Evolutionary conservation across 208 protist species (phyloP).

Genomic region (Acanthamoeba healyi): DNA sequence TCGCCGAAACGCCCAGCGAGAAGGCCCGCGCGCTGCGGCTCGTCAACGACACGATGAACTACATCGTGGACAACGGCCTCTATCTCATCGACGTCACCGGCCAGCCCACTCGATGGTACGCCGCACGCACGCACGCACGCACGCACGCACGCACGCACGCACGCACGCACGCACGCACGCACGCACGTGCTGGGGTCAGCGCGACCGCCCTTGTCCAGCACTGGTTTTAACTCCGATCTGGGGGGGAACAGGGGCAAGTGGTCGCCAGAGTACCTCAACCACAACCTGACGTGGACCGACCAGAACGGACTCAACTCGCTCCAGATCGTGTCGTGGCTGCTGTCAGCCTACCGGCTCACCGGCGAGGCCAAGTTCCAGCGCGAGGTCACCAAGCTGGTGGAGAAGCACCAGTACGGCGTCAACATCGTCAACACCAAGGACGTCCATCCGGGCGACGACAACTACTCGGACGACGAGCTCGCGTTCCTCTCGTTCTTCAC

Average conservation of each 20-base stretch:
- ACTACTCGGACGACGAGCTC: conserved; percentile 75
- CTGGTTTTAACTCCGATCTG: no score
- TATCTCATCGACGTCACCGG: conserved; percentile 66
- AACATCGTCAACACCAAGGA: conserved; percentile 82
- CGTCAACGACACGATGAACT: conserved; percentile 54
- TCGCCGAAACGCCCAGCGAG: conserved; percentile 73
- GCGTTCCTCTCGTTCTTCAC: conserved; percentile 45
- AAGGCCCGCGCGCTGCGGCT: conserved; percentile 22
- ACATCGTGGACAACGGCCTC: conserved; percentile 80
- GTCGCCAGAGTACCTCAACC: conserved; percentile 75
- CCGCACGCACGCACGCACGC: background rate
- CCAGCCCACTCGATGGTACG: conserved; percentile 73
- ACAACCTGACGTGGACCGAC: conserved; percentile 76
- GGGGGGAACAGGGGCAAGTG: conserved; percentile 75
- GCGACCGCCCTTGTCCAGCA: no score
- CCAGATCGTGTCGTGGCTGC: conserved; percentile 77
- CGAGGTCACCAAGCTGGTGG: conserved; percentile 23
- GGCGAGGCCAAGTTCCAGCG: conserved; percentile 66
- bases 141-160: no score
- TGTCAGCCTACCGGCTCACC: conserved; percentile 72
- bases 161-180: no score
- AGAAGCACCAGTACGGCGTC: conserved; percentile 75
- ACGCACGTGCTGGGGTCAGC: no score
- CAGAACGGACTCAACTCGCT: conserved; percentile 77
- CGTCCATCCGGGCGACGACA: conserved; percentile 69